Percentiles rank a stretch among this genome's conserved stretches.
Evolutionary conservation across 352 stramenopile genomes (phyloP).

Genomic region (Pythium apleroticum): DNA sequence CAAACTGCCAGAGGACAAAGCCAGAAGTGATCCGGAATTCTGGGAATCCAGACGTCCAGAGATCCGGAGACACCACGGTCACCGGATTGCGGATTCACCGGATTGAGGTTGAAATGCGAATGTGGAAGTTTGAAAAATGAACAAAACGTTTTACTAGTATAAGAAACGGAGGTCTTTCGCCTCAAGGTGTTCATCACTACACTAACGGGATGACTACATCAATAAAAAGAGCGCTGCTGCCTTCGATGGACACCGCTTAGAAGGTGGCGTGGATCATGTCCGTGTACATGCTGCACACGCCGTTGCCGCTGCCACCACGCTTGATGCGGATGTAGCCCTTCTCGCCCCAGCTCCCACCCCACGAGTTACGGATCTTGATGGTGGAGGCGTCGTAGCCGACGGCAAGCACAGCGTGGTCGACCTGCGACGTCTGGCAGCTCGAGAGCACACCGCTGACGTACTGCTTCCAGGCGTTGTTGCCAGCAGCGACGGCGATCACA

Average conservation of each 20-base stretch:
- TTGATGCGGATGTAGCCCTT: conserved; percentile 94
- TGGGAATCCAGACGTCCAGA: too few relatives aligned
- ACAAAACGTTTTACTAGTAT: neutral
- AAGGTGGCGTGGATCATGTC: conserved; percentile 32
- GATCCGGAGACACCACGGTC: too few relatives aligned
- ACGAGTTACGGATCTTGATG: conserved; percentile 97
- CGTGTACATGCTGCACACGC: conserved; percentile 37
- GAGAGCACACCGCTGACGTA: conserved; percentile 92
- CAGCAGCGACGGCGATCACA: conserved; percentile 90
- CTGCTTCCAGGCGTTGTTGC: conserved; percentile 94
- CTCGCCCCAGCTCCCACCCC: conserved; percentile 91
- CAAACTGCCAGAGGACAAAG: too few relatives aligned
- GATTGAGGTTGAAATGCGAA: too few relatives aligned
- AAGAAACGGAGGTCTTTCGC: neutral
- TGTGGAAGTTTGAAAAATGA: neutral
- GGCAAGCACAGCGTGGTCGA: conserved; percentile 96
- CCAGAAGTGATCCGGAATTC: too few relatives aligned
- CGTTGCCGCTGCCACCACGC: conserved; percentile 48
- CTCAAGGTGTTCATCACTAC: neutral
- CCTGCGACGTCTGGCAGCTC: conserved; percentile 64
- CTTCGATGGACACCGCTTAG: conserved; percentile 8
- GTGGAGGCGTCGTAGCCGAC: conserved; percentile 89
- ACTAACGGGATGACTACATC: neutral
- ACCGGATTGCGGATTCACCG: too few relatives aligned
- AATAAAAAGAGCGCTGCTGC: neutral